phyloP scores from a whole-genome alignment of 1,284 basidiomycete species.

The Pisolithus thermaeus region DNA sequence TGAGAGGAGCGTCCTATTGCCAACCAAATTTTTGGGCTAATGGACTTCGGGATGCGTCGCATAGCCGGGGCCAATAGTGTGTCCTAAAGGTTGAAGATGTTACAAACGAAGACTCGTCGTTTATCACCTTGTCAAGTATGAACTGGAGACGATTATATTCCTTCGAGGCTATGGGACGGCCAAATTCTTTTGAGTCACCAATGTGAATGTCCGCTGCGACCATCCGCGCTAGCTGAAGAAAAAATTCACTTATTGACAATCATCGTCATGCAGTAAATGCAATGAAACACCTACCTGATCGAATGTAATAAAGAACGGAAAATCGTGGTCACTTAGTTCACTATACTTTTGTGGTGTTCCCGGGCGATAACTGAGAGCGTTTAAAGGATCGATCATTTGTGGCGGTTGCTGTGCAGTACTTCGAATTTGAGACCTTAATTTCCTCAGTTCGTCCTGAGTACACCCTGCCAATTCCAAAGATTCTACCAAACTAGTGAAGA shows the following conservation, averaged over 20 bases:
- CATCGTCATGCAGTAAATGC: too few species aligned
- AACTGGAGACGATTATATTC: too few species aligned
- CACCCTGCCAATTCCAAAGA: conserved; percentile 39
- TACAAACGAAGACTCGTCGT: background rate
- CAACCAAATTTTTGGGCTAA: background rate
- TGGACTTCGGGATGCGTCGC: too few species aligned
- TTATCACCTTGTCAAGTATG: background rate
- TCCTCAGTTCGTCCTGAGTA: conserved; percentile 35
- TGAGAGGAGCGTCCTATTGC: too few species aligned
- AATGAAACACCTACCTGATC: conserved; percentile 40
- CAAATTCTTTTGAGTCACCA: background rate
- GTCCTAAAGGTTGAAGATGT: background rate
- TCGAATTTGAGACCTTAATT: conserved; percentile 5
- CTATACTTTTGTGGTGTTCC: conserved; percentile 55
- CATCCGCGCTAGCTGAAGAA: background rate
- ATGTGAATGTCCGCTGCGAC: background rate
- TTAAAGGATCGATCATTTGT: conserved; percentile 38
- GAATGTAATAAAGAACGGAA: conserved; percentile 67
- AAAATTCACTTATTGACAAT: background rate
- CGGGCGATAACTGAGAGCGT: conserved; percentile 37
- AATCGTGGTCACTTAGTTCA: conserved; percentile 53
- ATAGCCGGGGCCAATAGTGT: background rate
- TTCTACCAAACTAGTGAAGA: conserved; percentile 48
- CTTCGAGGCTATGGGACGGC: too few species aligned
- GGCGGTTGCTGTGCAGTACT: conserved; percentile 4